Evolutionary conservation across 2,329 filamentous ascomycete species (phyloP).

Genomic region (Sclerotinia sclerotiorum): DNA sequence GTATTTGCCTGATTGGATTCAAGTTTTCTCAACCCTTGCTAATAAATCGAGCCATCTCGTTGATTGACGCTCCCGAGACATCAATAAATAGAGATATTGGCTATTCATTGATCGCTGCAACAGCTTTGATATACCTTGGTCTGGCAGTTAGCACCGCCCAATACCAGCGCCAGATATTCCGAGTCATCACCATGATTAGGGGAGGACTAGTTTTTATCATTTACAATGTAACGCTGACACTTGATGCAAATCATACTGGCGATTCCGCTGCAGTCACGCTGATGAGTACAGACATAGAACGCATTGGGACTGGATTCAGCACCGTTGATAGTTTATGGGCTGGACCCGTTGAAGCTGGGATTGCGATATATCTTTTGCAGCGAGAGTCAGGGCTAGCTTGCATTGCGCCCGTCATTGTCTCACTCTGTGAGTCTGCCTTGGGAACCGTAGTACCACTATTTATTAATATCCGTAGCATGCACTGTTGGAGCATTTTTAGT

Average conservation of each 20-base stretch:
- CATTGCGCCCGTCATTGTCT: constrained; percentile 22
- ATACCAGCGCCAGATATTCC: constrained; percentile 32
- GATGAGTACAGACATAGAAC: constrained; percentile 45
- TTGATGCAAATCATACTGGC: constrained; percentile 31
- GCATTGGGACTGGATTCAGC: constrained; percentile 35
- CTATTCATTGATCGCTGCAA: constrained; percentile 26
- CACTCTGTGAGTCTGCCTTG: constrained; percentile 15
- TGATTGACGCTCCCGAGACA: constrained; percentile 11
- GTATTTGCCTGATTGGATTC: constrained; percentile 27
- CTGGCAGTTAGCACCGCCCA: constrained; percentile 24
- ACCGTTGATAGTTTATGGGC: constrained; percentile 44
- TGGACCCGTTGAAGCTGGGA: constrained; percentile 41
- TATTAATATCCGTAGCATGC: constrained; percentile 3
- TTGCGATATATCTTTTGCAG: constrained; percentile 43
- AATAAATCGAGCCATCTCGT: constrained; percentile 22
- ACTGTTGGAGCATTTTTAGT: constrained; percentile 6
- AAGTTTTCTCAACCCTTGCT: constrained; percentile 26
- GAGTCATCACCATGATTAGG: constrained; percentile 32
- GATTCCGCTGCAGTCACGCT: constrained; percentile 42
- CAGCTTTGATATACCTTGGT: constrained; percentile 26
- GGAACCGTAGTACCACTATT: too few species aligned
- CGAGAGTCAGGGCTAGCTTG: constrained; percentile 36
- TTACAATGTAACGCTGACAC: constrained; percentile 33
- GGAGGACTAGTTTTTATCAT: constrained; percentile 35
- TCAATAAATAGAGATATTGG: constrained; percentile 4